Percentiles rank a stretch among this genome's conserved stretches.
phyloP scores from a whole-genome alignment of 306 rosid genomes.

The Trifolium repens region DNA sequence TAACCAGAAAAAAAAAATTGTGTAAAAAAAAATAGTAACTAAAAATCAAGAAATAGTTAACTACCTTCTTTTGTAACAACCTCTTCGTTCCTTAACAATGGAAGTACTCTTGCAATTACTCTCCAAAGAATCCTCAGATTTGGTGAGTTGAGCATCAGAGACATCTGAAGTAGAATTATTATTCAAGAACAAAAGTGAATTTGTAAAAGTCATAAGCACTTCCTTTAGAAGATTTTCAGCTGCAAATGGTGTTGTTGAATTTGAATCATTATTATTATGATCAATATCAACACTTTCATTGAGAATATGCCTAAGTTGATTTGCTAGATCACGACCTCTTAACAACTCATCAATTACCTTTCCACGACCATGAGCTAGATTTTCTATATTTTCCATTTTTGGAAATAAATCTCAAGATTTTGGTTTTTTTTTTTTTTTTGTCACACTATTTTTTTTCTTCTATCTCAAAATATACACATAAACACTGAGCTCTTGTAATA shows the following conservation, averaged over 20 bases:
- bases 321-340: slow-evolving; percentile 49
- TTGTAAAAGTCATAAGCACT: slow-evolving; percentile 51
- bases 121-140: slow-evolving; percentile 53
- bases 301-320: slow-evolving; percentile 43
- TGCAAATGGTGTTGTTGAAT: slow-evolving; percentile 12
- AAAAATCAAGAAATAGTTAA: not conserved
- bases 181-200: slow-evolving; percentile 46
- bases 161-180: not conserved
- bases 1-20: not conserved
- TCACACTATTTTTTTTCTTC: not conserved
- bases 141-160: slow-evolving; percentile 30
- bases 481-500: slow-evolving; percentile 8
- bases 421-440: not conserved
- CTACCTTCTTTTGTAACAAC: slow-evolving; percentile 70
- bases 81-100: slow-evolving; percentile 51
- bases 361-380: not conserved
- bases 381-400: slow-evolving; percentile 38
- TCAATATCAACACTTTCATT: not conserved
- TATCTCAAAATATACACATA: not conserved
- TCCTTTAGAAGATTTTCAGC: slow-evolving; percentile 44
- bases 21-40: not conserved
- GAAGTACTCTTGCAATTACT: slow-evolving; percentile 47
- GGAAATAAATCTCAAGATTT: not conserved
- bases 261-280: not conserved
- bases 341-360: slow-evolving; percentile 48